Evolutionary conservation across 192 early-diverging fungal species (phyloP).

Genomic region (Entomortierella parvispora): DNA sequence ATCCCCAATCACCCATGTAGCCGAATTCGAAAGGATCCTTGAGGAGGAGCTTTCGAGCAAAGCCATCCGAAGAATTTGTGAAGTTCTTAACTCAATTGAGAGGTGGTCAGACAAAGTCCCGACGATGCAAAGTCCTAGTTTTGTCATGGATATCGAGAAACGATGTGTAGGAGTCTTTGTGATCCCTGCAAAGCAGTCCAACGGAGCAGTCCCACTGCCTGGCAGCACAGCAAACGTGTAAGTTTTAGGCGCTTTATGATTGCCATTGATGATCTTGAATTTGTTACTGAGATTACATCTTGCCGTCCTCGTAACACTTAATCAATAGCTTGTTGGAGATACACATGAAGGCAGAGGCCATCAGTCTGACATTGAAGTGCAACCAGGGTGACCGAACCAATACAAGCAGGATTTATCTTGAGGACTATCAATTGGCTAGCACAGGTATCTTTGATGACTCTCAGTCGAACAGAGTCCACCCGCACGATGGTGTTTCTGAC

Average conservation of each 20-base stretch:
- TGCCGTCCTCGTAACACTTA: too few relatives aligned
- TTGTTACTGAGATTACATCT: too few relatives aligned
- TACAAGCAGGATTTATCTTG: slow-evolving; percentile 10
- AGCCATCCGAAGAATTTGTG: slow-evolving; percentile 35
- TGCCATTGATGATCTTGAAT: too few relatives aligned
- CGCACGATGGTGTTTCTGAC: slow-evolving; percentile 5
- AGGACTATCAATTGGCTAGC: slow-evolving; percentile 22
- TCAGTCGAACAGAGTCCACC: slow-evolving; percentile 1
- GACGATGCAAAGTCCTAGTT: slow-evolving; percentile 16
- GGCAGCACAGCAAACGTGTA: slow-evolving; percentile 11
- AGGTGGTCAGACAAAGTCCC: slow-evolving; percentile 16
- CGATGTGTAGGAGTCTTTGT: slow-evolving; percentile 44
- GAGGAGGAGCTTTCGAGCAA: slow-evolving; percentile 31
- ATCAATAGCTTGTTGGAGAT: slow-evolving; percentile 5
- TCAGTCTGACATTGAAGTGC: slow-evolving; percentile 18
- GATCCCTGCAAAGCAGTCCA: slow-evolving; percentile 6
- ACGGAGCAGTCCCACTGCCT: not conserved
- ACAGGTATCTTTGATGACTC: too few relatives aligned
- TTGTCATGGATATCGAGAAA: slow-evolving; percentile 46
- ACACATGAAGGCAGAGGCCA: slow-evolving; percentile 20
- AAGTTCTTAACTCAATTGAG: slow-evolving; percentile 31
- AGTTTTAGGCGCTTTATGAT: not conserved
- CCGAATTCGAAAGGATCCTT: slow-evolving; percentile 37
- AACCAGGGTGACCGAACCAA: slow-evolving; percentile 8
- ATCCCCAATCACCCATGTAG: slow-evolving; percentile 32